Percentiles rank a stretch among this genome's conserved stretches.
Conservation (phyloP, 768 basidiomycete species). For the Kwoniella dejecticola region DNA sequence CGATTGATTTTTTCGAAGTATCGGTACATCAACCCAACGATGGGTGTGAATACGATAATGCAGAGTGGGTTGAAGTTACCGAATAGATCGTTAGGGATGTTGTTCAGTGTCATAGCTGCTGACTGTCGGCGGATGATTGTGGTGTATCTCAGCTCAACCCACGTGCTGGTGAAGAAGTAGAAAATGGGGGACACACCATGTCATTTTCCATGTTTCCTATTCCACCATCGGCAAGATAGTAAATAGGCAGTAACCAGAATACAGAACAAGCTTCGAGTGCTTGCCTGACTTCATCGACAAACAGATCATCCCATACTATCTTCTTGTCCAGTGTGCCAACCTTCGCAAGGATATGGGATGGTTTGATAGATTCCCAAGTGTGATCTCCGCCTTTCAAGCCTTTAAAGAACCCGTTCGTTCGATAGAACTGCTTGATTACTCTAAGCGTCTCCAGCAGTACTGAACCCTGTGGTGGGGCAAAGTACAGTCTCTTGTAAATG, state of each 20-base stretch:
- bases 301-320: conserved; percentile 51
- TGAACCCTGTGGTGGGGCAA: conserved; percentile 48
- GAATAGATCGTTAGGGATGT: conserved; percentile 50
- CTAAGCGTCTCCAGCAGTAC: conserved; percentile 42
- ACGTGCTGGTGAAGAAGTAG: conserved; percentile 37
- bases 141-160: conserved; percentile 7
- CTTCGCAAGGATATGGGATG: conserved; percentile 23
- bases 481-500: conserved; percentile 40
- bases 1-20: conserved; percentile 22
- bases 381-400: conserved; percentile 24
- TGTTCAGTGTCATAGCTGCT: conserved; percentile 43
- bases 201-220: conserved; percentile 46
- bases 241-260: conserved; percentile 51
- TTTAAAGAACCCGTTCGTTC: conserved; percentile 32
- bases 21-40: conserved; percentile 42
- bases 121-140: conserved; percentile 9
- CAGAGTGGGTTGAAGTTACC: conserved; percentile 51
- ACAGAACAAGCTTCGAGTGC: conserved; percentile 50
- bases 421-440: conserved; percentile 39
- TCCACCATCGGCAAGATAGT: conserved; percentile 49
- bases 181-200: conserved; percentile 29
- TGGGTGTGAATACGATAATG: conserved; percentile 43
- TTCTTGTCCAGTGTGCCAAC: conserved; percentile 25
- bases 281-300: conserved; percentile 53
- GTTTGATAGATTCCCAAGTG: conserved; percentile 51